phyloP scores from a whole-genome alignment of 129 eudicot species.

The Flaveria linearis region DNA sequence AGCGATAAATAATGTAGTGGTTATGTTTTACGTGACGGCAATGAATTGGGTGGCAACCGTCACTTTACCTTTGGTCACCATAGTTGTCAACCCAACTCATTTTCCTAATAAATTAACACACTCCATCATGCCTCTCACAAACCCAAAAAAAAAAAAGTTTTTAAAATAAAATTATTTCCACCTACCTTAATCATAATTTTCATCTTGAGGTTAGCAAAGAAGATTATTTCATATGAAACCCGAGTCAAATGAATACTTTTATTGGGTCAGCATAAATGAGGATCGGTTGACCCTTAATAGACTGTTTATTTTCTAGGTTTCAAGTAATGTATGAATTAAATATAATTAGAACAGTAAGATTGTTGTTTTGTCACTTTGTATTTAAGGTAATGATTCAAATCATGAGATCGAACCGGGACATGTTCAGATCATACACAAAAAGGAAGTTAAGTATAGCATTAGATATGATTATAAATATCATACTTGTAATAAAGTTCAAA shows the following conservation, averaged over 20 bases:
- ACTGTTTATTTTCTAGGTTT: too few relatives aligned
- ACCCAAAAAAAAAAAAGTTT: too few relatives aligned
- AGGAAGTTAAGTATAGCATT: too few relatives aligned
- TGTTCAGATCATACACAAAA: too few relatives aligned
- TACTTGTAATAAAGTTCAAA: too few relatives aligned
- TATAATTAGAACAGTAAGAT: too few relatives aligned
- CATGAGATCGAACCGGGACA: too few relatives aligned
- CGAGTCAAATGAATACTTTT: too few relatives aligned
- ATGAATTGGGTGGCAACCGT: conserved; percentile 44
- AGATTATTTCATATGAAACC: neutral
- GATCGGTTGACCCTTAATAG: neutral
- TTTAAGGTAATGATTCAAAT: too few relatives aligned
- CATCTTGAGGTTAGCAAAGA: neutral
- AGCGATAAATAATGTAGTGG: conserved; percentile 23
- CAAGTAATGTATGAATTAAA: too few relatives aligned
- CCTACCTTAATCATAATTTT: conserved; percentile 31
- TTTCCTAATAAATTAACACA: conserved; percentile 26
- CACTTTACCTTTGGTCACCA: conserved; percentile 32
- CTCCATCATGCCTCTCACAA: conserved; percentile 23
- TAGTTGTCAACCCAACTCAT: conserved; percentile 46
- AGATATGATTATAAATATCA: too few relatives aligned
- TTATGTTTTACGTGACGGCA: conserved; percentile 41
- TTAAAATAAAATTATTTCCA: conserved; percentile 9
- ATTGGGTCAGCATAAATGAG: neutral
- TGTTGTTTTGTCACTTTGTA: too few relatives aligned